phyloP scores from a whole-genome alignment of 192 early-diverging fungal genomes.

The Backusella luteola region DNA sequence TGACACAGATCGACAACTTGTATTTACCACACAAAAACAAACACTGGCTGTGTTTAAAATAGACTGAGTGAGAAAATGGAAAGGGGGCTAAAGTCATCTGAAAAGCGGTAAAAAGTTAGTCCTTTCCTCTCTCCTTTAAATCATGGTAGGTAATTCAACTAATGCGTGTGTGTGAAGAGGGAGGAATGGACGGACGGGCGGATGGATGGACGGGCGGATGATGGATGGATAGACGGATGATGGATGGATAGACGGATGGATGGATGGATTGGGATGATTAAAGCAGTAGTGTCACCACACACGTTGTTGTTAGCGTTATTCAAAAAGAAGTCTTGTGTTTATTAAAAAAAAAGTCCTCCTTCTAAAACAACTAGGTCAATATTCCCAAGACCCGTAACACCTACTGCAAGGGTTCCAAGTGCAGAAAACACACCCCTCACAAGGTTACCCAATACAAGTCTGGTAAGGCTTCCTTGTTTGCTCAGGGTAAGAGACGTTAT shows the following conservation, averaged over 20 bases:
- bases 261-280: neutral
- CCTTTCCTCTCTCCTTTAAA: conserved; percentile 13
- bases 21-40: neutral
- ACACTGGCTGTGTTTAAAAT: neutral
- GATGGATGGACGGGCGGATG: neutral
- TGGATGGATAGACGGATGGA: neutral
- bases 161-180: neutral
- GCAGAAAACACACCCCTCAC: conserved; percentile 99
- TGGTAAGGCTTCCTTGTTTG: conserved; percentile 98
- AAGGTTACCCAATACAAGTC: conserved; percentile 99
- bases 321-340: neutral
- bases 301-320: neutral
- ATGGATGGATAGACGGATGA: neutral
- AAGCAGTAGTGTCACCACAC: neutral
- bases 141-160: conserved; percentile 1
- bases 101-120: conserved; percentile 10
- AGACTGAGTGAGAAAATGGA: neutral
- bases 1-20: neutral
- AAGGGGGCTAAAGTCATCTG: neutral
- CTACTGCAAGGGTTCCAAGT: conserved; percentile 97
- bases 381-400: conserved; percentile 99
- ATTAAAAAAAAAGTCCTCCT: neutral
- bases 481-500: conserved; percentile 83
- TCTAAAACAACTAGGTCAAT: conserved; percentile 74
- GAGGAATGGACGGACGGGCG: neutral